Base-by-base conservation (phyloP, 441 rosid species). In the Biscutella laevigata region DNA sequence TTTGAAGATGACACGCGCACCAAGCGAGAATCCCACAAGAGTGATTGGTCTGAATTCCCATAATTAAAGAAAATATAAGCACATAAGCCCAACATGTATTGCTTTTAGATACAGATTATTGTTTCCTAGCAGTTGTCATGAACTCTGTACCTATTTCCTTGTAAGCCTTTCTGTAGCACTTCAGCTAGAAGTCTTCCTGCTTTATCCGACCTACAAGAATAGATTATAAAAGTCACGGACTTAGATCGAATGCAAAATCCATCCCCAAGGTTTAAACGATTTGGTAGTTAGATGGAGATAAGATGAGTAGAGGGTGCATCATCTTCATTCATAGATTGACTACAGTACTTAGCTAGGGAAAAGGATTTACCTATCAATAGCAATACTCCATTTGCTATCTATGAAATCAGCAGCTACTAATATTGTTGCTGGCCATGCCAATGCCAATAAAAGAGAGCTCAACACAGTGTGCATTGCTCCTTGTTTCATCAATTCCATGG, bases 391-490 rank as follows among this genome's bases (percentile, higher is more conserved):
- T 56, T 72, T 76, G 78, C 89, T 82, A 62, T 90, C 95, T 60
- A 90, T 84, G 64, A 82, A 76, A 79, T 77, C 83, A 48, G 89
- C 69, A 67, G 95, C 95, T 8, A 67, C 67, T 66, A 83, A 77
- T 49, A 87, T 69, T 36, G 91, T 74, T 39, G 95, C 83, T 49
- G 96, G 98, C 78, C 84, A 77, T 64, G 89, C 87, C 67, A 90
- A 71, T 51, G 96, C 96, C 28, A 67, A 25, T 67, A 84, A 40
- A 62, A 90, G 88, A 20, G 92, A 22, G 75, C 82, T 77, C 67
- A 84, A 66, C 21, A 87, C 98, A 13, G 96, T 90, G 84, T 78
- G 57, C 98, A 84, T 82, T 47, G 84, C 96, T 44, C 98, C 98
- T 74, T 74, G 84, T 67, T 61, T 87, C 94, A 87, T 83, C 70